Percentiles rank a stretch among this genome's conserved stretches.
Conservation (phyloP, 208 protist genomes). For the Leishmania tarentolae region DNA sequence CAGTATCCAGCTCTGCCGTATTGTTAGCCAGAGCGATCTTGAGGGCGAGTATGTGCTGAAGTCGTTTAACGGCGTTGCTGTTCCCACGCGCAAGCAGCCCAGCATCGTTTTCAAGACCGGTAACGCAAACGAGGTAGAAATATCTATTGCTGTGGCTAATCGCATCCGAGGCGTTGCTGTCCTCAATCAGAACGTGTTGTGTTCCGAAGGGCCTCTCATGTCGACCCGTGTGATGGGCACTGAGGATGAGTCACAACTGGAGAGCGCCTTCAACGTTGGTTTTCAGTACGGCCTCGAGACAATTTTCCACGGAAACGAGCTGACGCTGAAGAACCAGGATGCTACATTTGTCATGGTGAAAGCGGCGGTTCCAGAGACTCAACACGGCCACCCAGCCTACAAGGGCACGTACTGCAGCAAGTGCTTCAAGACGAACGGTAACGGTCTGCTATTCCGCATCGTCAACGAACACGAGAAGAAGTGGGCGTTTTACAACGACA, state of each 20-base stretch:
- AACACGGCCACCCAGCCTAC: conserved; percentile 51
- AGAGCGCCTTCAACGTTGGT: conserved; percentile 54
- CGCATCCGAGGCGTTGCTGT: conserved; percentile 44
- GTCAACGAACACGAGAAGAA: conserved; percentile 72
- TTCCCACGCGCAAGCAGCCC: conserved; percentile 42
- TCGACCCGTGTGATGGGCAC: conserved; percentile 45
- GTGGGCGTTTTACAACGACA: conserved; percentile 87
- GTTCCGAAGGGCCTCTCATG: conserved; percentile 51
- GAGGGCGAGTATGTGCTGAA: conserved; percentile 65
- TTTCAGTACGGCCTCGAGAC: conserved; percentile 65
- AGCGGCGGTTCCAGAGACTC: conserved; percentile 29
- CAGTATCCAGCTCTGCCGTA: conserved; percentile 49
- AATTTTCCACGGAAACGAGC: conserved; percentile 31
- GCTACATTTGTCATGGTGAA: conserved; percentile 49
- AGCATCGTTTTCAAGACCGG: conserved; percentile 39
- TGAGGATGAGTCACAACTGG: conserved; percentile 53
- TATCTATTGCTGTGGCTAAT: conserved; percentile 50
- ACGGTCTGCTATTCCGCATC: conserved; percentile 77
- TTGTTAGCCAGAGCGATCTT: conserved; percentile 42
- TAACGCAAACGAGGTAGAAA: conserved; percentile 31
- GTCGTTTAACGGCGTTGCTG: conserved; percentile 42
- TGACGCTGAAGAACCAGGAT: conserved; percentile 48
- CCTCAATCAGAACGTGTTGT: conserved; percentile 51
- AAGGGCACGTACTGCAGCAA: conserved; percentile 56
- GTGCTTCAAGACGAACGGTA: conserved; percentile 74